Conservation (phyloP, 139 green algal genomes). For the Zygnema cylindricum region DNA sequence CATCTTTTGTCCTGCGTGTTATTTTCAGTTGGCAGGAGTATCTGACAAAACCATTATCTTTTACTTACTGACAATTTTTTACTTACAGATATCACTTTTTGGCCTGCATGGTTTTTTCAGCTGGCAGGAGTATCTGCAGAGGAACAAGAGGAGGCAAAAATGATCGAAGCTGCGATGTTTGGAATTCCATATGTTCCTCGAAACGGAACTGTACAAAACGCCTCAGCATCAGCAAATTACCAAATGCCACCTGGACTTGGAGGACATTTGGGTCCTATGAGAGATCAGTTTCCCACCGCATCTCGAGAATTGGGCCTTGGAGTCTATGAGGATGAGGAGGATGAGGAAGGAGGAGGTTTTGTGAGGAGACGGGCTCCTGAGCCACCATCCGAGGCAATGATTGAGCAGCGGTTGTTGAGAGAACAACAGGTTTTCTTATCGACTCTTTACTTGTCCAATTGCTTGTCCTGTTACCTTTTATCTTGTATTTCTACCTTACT, state of each 20-base stretch:
- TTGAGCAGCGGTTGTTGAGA: slow-evolving; percentile 16
- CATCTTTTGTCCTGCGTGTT: too few relatives aligned
- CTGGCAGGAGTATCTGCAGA: slow-evolving; percentile 18
- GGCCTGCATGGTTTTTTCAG: neutral
- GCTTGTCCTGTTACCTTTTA: neutral
- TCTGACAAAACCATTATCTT: neutral
- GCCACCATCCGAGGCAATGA: neutral
- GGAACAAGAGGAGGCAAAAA: slow-evolving; percentile 15
- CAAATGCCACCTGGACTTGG: neutral
- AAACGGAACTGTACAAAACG: neutral
- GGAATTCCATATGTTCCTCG: slow-evolving; percentile 21
- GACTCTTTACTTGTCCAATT: neutral
- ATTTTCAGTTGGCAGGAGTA: too few relatives aligned
- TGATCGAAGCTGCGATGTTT: slow-evolving; percentile 30
- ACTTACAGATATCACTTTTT: neutral
- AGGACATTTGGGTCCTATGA: neutral
- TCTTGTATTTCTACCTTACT: neutral
- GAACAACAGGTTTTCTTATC: slow-evolving; percentile 20
- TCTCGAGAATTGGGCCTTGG: neutral
- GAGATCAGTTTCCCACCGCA: neutral
- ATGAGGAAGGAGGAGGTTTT: neutral
- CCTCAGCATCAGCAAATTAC: neutral
- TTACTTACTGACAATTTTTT: neutral
- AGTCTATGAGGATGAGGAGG: slow-evolving; percentile 1
- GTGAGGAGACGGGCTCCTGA: neutral